Evolutionary conservation across 2,329 filamentous ascomycete species (phyloP).

Genomic region (Beauveria rudraprayagi): DNA sequence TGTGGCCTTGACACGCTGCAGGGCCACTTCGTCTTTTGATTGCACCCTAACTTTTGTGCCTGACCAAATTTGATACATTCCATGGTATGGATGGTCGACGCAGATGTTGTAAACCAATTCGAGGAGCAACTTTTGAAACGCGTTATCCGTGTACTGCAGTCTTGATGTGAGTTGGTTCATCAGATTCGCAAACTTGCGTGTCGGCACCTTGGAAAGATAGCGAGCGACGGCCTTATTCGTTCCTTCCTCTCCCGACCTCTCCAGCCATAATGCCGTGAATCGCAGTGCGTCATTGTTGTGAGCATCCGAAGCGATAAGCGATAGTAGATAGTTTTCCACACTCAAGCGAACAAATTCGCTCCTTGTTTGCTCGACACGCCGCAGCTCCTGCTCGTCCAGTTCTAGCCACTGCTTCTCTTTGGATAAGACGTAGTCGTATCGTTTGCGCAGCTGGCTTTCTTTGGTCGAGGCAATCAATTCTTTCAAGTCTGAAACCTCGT

Average conservation of each 20-base stretch:
- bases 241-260: constrained; percentile 65
- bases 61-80: constrained; percentile 94
- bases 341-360: constrained; percentile 81
- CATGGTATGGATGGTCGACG: constrained; percentile 87
- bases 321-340: constrained; percentile 86
- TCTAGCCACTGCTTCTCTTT: constrained; percentile 83
- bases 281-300: constrained; percentile 85
- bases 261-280: constrained; percentile 91
- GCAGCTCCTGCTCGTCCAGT: constrained; percentile 82
- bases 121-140: constrained; percentile 71
- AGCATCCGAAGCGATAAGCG: constrained; percentile 75
- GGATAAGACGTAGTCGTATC: constrained; percentile 51
- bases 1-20: constrained; percentile 67
- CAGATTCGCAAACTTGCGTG: constrained; percentile 81
- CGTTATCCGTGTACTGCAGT: constrained; percentile 59
- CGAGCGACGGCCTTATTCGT: constrained; percentile 71
- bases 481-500: constrained; percentile 70
- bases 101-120: constrained; percentile 76
- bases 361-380: constrained; percentile 66
- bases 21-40: constrained; percentile 64
- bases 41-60: constrained; percentile 62
- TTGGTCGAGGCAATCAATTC: constrained; percentile 44
- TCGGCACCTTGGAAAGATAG: constrained; percentile 67
- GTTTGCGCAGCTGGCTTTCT: constrained; percentile 45
- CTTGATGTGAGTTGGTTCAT: constrained; percentile 98